Percentiles rank a stretch among this genome's conserved stretches.
Evolutionary conservation across 78 protist species (phyloP).

Genomic region (Dictyostelium capitatum): DNA sequence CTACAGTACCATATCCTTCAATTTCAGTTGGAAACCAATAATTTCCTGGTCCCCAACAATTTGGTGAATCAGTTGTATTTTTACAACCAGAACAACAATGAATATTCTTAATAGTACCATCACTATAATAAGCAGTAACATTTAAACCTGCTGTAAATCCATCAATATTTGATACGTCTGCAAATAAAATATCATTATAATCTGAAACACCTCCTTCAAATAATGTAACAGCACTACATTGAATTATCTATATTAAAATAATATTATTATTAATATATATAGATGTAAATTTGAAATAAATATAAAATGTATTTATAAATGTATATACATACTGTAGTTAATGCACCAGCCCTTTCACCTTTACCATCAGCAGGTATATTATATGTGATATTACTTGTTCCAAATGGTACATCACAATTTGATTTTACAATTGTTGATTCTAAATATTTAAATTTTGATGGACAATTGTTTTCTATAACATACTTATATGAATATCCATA

Average conservation of each 20-base stretch:
- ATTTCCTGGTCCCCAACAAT: neutral
- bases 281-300: too few species aligned
- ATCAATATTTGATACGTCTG: constrained; percentile 5
- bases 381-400: neutral
- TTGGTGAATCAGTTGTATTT: neutral
- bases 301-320: too few species aligned
- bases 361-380: neutral
- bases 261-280: too few species aligned
- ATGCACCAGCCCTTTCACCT: constrained; percentile 3
- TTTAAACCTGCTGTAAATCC: neutral
- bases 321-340: neutral
- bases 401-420: constrained; percentile 12
- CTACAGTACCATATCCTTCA: neutral
- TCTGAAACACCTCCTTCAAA: constrained; percentile 8
- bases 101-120: neutral
- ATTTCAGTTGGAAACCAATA: constrained; percentile 19
- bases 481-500: neutral
- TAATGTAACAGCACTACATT: neutral
- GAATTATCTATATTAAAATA: neutral
- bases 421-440: constrained; percentile 19
- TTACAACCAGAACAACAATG: constrained; percentile 8
- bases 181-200: constrained; percentile 1
- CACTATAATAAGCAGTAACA: neutral
- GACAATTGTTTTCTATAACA: constrained; percentile 6
- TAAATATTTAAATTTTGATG: neutral